Evolutionary conservation across 768 basidiomycete species (phyloP), one percentile per base, ranked within the genome.

Genomic region (Candolleomyces efflorescens): DNA sequence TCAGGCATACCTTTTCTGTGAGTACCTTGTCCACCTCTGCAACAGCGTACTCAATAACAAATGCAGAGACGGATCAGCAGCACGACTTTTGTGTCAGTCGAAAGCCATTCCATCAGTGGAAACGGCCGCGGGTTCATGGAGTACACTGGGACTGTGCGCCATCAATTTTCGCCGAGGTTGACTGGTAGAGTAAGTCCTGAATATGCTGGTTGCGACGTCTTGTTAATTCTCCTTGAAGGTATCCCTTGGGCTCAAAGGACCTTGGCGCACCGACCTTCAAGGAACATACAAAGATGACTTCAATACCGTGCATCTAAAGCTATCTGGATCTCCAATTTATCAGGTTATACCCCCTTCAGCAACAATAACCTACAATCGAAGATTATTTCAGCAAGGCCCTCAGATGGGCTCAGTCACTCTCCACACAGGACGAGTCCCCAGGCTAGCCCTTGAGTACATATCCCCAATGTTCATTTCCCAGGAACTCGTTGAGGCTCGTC

Each of bases 141-240:
- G 56, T 67, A 94, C 39, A 66, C 83, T 23, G 90, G 89, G 38
- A 90, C 90, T 2, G 69, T 94, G 49, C 82, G 80, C 56, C 87
- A 93, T 69, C 89, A 91, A 64, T 84, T 83, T 65, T 90, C 89
- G 26, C 88, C 90, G 13, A 81, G 82, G 51, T 64, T 84, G 57
- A 68, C 69, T 45, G 71, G 78, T n/a, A 73, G 78, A 69, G 84
- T 79, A 67, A 51, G 70, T 61, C 56, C 47, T 59, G 53, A 59
- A 52, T 62, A 60, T 44, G 55, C 10, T 22, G 32, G 11, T 48
- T 48, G 5, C 24, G 11, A 36, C 3, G 17, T 45, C 47, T 17
- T n/a, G 13, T 18, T 41, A 53, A 27, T 15, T 5, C 23, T 45
- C 5, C 36, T 54, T 52, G 53, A 59, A 62, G 32, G 56, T 81